Conservation (phyloP, 495 filamentous ascomycete genomes). For the Aspergillus nanangensis region DNA sequence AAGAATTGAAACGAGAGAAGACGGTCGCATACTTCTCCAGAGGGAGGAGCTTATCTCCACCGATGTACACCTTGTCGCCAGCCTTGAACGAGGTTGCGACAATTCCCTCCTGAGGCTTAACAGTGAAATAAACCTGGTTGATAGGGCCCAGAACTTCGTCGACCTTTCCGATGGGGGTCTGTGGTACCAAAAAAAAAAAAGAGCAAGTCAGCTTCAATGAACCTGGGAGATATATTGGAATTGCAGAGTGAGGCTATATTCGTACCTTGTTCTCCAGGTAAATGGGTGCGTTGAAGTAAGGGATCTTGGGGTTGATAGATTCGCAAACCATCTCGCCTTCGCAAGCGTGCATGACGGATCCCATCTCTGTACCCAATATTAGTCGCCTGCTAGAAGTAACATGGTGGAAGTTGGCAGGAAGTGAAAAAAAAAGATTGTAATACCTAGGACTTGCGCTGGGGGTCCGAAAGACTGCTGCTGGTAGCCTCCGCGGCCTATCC, state of each 20-base stretch:
- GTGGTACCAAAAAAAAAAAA: conserved; percentile 2
- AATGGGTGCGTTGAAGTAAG: conserved; percentile 98
- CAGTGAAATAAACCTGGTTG: conserved; percentile 96
- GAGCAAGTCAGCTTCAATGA: no score
- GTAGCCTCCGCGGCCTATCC: conserved; percentile 57
- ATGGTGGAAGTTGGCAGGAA: neutral
- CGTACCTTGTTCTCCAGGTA: conserved; percentile 95
- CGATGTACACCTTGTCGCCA: conserved; percentile 97
- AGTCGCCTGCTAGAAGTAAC: conserved; percentile 9
- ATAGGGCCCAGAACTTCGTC: conserved; percentile 79
- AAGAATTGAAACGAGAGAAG: neutral
- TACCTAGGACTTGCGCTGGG: conserved; percentile 63
- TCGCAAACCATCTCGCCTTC: conserved; percentile 97
- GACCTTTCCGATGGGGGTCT: conserved; percentile 57
- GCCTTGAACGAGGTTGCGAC: conserved; percentile 89
- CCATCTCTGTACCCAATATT: conserved; percentile 66
- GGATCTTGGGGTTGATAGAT: conserved; percentile 89
- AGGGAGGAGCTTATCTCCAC: conserved; percentile 87
- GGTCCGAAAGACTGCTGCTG: conserved; percentile 61
- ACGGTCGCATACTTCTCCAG: conserved; percentile 62
- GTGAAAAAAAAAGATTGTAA: no score
- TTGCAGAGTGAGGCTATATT: no score
- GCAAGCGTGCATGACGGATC: conserved; percentile 84
- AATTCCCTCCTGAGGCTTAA: conserved; percentile 95
- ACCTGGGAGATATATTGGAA: no score